Base-by-base conservation (phyloP, 2,329 filamentous ascomycete genomes). In the Biscogniauxia marginata region DNA sequence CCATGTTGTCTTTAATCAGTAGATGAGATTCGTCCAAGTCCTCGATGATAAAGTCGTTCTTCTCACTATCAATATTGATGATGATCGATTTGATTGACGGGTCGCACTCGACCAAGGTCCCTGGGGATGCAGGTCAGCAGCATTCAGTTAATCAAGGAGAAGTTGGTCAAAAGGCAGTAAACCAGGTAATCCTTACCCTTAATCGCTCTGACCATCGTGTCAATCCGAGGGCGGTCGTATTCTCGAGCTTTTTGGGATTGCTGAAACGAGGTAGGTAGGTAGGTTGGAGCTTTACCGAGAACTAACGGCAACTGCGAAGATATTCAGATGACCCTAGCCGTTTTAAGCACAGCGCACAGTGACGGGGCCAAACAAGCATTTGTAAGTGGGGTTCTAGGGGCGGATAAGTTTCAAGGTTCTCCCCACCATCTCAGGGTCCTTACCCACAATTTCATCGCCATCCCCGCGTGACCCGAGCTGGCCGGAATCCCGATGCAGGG, bases 31-130 rank as follows among this genome's bases (percentile, higher is more conserved):
- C 89, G 73, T 93, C 89, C 1, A 93, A 81, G 60, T 92, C 88
- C 66, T 92, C 88, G 60, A 92, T 89, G 68, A 93, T 89, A 71
- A 85, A 90, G 62, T 87, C 85, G 72, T 92, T 85, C 63, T 82
- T 80, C 55, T 84, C 78, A 65, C 78, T 83, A 73, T 93, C 87
- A 64, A 93, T 89, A 67, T 86, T 89, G 65, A 90, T 79, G 67
- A 93, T 88, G 77, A 93, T 91, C 61, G 90, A 89, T 74, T 92
- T 93, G 80, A 93, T 92, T 46, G 88, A 90, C n/a, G 90, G 87
- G 70, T 93, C 90, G 74, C 88, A 91, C 73, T 91, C 85, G 73
- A 93, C 85, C 62, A 93, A 81, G 23, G 90, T 86, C 60, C 89
- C 89, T 84, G 51, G 19, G 24, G 18, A 55, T 39, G 22, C 49